A percentile compares a stretch with the other conserved stretches of the same genome.
phyloP scores from a whole-genome alignment of 441 rosid genomes.

The Syzygium malaccense region DNA sequence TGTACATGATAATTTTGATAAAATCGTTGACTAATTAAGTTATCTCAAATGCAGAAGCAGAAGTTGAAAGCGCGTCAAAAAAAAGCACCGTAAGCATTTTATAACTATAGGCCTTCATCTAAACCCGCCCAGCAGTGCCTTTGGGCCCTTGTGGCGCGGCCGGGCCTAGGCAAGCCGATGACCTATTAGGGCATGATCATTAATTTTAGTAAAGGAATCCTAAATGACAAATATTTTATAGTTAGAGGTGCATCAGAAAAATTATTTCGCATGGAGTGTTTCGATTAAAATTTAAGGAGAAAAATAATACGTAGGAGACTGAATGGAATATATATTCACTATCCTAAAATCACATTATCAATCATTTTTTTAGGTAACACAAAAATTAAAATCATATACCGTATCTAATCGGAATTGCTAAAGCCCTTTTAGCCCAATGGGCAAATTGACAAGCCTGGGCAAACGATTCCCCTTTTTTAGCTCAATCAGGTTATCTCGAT shows the following conservation, averaged over 20 bases:
- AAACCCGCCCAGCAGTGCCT: not conserved
- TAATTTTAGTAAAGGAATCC: not conserved
- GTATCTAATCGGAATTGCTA: too few species aligned
- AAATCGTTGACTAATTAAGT: not conserved
- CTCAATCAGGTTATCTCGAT: too few species aligned
- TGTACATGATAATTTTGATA: not conserved
- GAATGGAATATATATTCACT: not conserved
- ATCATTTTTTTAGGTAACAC: too few species aligned
- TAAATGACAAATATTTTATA: not conserved
- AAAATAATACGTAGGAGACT: not conserved
- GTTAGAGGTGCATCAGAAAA: not conserved
- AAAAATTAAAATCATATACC: too few species aligned
- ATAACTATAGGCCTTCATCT: not conserved
- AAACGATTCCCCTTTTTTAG: too few species aligned
- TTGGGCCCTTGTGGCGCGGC: not conserved
- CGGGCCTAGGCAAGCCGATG: not conserved
- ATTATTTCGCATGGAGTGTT: not conserved
- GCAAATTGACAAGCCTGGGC: too few species aligned
- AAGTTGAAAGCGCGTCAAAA: not conserved
- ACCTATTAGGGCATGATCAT: not conserved
- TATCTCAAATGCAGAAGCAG: accelerated
- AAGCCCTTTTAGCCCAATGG: too few species aligned
- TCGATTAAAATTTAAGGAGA: not conserved
- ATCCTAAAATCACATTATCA: not conserved
- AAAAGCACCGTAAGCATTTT: not conserved